phyloP scores from a whole-genome alignment of 2,329 filamentous ascomycete genomes.

The Xylaria sp. region DNA sequence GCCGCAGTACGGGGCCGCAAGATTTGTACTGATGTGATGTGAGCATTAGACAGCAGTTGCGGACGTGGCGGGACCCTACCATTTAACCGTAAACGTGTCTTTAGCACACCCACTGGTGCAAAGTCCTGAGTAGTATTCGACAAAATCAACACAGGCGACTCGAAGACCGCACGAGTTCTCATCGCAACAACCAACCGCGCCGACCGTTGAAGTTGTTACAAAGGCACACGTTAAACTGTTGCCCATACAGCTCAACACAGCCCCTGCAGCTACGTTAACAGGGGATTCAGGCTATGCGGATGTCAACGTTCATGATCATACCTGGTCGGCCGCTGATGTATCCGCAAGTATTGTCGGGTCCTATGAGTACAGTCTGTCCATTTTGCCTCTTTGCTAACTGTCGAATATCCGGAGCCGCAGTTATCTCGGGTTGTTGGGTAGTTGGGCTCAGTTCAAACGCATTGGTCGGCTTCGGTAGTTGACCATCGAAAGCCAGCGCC shows the following conservation, averaged over 20 bases:
- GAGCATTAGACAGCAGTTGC: constrained; percentile 17
- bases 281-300: background rate
- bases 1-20: constrained; percentile 45
- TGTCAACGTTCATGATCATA: constrained; percentile 27
- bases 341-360: constrained; percentile 55
- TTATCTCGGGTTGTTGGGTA: constrained; percentile 46
- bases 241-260: constrained; percentile 44
- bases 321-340: constrained; percentile 47
- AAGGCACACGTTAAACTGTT: constrained; percentile 44
- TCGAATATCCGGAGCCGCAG: constrained; percentile 41
- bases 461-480: constrained; percentile 40
- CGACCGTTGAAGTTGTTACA: constrained; percentile 38
- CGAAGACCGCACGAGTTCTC: constrained; percentile 39
- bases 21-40: constrained; percentile 38
- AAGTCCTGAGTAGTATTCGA: constrained; percentile 36
- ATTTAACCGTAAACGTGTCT: constrained; percentile 49
- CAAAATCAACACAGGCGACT: constrained; percentile 44
- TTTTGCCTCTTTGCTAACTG: constrained; percentile 39
- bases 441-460: constrained; percentile 38
- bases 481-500: constrained; percentile 39
- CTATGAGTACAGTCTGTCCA: constrained; percentile 46
- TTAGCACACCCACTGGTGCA: constrained; percentile 46
- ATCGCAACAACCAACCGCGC: constrained; percentile 49
- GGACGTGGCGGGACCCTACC: constrained; percentile 39
- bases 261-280: constrained; percentile 34